Conservation (phyloP, 306 rosid species). For the Chamaecrista fasciculata region DNA sequence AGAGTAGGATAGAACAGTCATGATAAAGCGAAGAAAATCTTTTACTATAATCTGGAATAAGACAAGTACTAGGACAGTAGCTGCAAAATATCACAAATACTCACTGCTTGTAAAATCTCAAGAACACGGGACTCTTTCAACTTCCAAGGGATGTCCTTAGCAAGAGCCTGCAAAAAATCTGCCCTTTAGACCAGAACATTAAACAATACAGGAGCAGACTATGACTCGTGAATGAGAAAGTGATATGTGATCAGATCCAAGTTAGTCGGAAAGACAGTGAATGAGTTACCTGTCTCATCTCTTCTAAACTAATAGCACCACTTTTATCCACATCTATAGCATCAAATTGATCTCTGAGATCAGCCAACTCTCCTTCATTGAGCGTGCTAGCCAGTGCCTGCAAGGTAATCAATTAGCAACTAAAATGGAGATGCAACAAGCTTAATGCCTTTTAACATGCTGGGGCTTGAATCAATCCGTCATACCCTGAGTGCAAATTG, state of each 20-base stretch:
- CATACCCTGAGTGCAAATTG: slow-evolving; percentile 94
- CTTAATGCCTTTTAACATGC: slow-evolving; percentile 15
- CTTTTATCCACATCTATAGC: slow-evolving; percentile 98
- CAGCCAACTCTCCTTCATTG: slow-evolving; percentile 75
- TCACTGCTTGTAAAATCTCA: slow-evolving; percentile 93
- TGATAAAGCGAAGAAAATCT: slow-evolving; percentile 9
- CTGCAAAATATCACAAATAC: slow-evolving; percentile 36
- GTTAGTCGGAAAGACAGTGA: slow-evolving; percentile 7
- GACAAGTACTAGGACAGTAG: neutral
- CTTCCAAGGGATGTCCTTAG: slow-evolving; percentile 97
- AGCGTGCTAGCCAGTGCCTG: slow-evolving; percentile 99
- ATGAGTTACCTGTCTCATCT: slow-evolving; percentile 84
- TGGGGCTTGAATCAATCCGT: slow-evolving; percentile 8
- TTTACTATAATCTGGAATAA: neutral
- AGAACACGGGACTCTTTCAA: slow-evolving; percentile 84
- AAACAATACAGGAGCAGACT: no score
- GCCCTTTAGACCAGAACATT: slow-evolving; percentile 36
- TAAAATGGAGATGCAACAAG: slow-evolving; percentile 21
- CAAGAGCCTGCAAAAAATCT: slow-evolving; percentile 79
- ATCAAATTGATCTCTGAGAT: slow-evolving; percentile 92
- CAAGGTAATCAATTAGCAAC: slow-evolving; percentile 31
- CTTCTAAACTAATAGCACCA: slow-evolving; percentile 94
- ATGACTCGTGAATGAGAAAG: no score
- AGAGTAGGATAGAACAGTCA: slow-evolving; percentile 5
- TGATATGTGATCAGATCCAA: slow-evolving; percentile 1